Evolutionary conservation across 2,329 filamentous ascomycete genomes (phyloP).

Genomic region (Aulographum hederae): DNA sequence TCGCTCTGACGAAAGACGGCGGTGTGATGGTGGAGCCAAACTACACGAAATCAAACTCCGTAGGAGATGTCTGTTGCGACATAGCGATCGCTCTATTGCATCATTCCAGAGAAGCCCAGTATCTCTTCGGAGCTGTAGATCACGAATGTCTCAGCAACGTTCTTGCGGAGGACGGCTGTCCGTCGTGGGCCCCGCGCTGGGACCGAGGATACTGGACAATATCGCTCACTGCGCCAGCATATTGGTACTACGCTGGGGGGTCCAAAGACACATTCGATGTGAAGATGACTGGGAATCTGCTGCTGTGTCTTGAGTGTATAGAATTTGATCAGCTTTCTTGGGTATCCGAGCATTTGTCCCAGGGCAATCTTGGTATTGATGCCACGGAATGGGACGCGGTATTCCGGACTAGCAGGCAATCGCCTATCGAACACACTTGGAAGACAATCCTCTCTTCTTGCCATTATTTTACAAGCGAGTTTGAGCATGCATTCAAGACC

Average conservation of each 20-base stretch:
- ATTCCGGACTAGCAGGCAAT: too few species aligned
- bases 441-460: too few species aligned
- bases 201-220: background rate
- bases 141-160: too few species aligned
- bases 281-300: background rate
- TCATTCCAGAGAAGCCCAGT: background rate
- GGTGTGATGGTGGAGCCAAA: constrained; percentile 2
- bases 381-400: too few species aligned
- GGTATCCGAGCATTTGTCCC: too few species aligned
- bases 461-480: too few species aligned
- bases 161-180: background rate
- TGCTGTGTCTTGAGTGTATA: too few species aligned
- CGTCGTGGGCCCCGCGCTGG: constrained; percentile 2
- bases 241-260: constrained; percentile 2
- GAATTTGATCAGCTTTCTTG: constrained; percentile 2
- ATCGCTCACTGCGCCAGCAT: background rate
- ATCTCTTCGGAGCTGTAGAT: too few species aligned
- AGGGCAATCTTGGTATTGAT: too few species aligned
- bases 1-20: background rate
- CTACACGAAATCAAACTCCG: constrained; percentile 2
- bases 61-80: constrained; percentile 2
- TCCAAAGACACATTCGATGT: constrained; percentile 1
- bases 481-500: too few species aligned
- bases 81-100: background rate
- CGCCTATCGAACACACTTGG: too few species aligned